phyloP scores from a whole-genome alignment of 768 basidiomycete species.

The Macrolepiota albuminosa region DNA sequence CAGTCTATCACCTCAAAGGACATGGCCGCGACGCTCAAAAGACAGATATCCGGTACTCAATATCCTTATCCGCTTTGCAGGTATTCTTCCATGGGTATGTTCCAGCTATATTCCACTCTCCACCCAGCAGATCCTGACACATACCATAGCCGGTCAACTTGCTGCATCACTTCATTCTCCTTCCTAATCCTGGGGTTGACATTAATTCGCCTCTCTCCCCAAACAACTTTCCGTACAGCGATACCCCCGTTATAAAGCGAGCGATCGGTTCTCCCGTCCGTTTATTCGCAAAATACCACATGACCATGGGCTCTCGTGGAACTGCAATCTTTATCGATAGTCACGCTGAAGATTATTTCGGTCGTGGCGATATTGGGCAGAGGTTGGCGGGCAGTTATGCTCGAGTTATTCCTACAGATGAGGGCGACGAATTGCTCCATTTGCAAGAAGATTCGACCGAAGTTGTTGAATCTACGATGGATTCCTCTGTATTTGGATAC shows the following conservation, averaged over 20 bases:
- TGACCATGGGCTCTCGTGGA: constrained; percentile 52
- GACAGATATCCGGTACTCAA: constrained; percentile 31
- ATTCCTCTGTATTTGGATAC: constrained; percentile 40
- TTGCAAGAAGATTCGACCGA: constrained; percentile 20
- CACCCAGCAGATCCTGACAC: neutral
- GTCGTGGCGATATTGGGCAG: constrained; percentile 47
- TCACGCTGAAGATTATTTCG: constrained; percentile 47
- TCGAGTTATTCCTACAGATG: constrained; percentile 5
- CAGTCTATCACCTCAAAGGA: constrained; percentile 30
- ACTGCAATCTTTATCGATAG: constrained; percentile 66
- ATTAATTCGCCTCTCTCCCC: constrained; percentile 18
- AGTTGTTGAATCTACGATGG: constrained; percentile 21
- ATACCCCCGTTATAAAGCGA: constrained; percentile 30
- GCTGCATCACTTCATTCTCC: constrained; percentile 56
- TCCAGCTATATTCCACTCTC: neutral
- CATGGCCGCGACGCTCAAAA: constrained; percentile 10
- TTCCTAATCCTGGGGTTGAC: constrained; percentile 36
- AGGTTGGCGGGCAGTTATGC: constrained; percentile 46
- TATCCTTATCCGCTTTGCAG: constrained; percentile 56
- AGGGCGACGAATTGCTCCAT: constrained; percentile 16
- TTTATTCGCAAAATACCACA: constrained; percentile 48
- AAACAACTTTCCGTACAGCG: constrained; percentile 42
- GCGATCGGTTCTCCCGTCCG: constrained; percentile 53
- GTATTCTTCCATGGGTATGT: constrained; percentile 52
- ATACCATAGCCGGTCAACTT: constrained; percentile 51